Evolutionary conservation across 331 rosid genomes (phyloP).

Genomic region (Acacia pycnantha): DNA sequence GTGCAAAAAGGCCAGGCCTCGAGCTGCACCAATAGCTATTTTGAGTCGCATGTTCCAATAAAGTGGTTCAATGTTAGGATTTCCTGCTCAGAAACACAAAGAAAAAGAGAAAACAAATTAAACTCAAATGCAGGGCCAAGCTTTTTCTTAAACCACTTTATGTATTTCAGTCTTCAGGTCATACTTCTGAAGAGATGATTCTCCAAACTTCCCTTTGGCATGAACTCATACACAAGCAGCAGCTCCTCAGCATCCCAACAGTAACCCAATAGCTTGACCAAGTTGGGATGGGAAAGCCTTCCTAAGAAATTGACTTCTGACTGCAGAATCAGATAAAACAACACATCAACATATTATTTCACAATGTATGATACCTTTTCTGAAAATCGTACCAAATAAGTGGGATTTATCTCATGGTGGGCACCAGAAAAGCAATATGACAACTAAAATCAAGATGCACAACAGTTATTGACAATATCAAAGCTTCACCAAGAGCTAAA

Average conservation of each 20-base stretch:
- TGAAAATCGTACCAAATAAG: background rate
- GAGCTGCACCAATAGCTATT: constrained; percentile 86
- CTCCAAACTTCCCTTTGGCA: constrained; percentile 92
- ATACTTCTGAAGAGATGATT: constrained; percentile 87
- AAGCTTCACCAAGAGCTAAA: background rate
- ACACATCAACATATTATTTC: constrained; percentile 8
- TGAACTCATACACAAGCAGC: constrained; percentile 87
- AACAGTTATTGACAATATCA: constrained; percentile 3
- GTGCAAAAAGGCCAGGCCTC: constrained; percentile 82
- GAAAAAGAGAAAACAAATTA: constrained; percentile 14
- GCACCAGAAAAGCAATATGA: background rate
- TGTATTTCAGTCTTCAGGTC: constrained; percentile 24
- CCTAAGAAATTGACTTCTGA: constrained; percentile 85
- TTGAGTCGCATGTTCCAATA: constrained; percentile 73
- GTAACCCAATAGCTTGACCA: constrained; percentile 79
- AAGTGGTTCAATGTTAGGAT: constrained; percentile 44
- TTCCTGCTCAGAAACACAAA: constrained; percentile 47
- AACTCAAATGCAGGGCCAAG: constrained; percentile 1
- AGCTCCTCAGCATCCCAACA: constrained; percentile 71
- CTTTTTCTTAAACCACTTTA: background rate
- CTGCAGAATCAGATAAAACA: constrained; percentile 46
- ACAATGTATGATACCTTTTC: background rate
- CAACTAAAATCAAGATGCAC: background rate
- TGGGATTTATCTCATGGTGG: background rate
- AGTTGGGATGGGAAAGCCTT: constrained; percentile 76